Base-by-base conservation (phyloP, 2,329 filamentous ascomycete species). In the Microcyclosporella mali region DNA sequence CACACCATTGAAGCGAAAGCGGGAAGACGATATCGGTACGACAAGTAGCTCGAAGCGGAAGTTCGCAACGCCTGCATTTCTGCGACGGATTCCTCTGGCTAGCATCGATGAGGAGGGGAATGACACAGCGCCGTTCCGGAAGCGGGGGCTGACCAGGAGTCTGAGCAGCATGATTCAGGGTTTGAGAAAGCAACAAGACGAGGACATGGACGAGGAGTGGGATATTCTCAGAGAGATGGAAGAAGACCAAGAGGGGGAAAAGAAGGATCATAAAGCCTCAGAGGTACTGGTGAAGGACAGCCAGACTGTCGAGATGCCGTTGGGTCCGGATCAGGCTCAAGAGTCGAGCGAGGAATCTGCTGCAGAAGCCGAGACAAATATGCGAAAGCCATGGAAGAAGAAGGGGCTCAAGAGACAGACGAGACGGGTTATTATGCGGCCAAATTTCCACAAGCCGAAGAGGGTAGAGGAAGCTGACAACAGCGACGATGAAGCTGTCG, bases 351-450 rank as follows among this genome's bases (percentile, higher is more conserved):
- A 84, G 43, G 73, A 75, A 0, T 59, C 61, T 3, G 60, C 64
- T n/a, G 40, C 34, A 2, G 57, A 57, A 15, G 40, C 33, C 9
- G 51, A 54, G 18, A 54, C 51, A 11, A 43, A 74, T 10, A 77
- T 70, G 2, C 61, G 80, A 29, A 77, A 73, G 41, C 65, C 78
- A 1, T 90, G 77, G 70, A 90, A 89, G 72, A 92, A 92, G 75
- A 86, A 85, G 69, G 85, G 85, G 0, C 77, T 85, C 61, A 92
- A 92, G 70, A 74, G 86, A 47, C 87, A 85, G 42, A 90, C 86
- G 2, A 73, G 81, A 49, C 70, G 74, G 36, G 73, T 77, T 42
- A 88, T 81, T 46, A 85, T 63, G 57, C 52, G 53, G 50, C 62
- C 62, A 8, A 57, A 61, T 8, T 16, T 59, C 17, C 58, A 62